phyloP scores from a whole-genome alignment of 2,329 filamentous ascomycete species.

The Colletotrichum trifolii region DNA sequence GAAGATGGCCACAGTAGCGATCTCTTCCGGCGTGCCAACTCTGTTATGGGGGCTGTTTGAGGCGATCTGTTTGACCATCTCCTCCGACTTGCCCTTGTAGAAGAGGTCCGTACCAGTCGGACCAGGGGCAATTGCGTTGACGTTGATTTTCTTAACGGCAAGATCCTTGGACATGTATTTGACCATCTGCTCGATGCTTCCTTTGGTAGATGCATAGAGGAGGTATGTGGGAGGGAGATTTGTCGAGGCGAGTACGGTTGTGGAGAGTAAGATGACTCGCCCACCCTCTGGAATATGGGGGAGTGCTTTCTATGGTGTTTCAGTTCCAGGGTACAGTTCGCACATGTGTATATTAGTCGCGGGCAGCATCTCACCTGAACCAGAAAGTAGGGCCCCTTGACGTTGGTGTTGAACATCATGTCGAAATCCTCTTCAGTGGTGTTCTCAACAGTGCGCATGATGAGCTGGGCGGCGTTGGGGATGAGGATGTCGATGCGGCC shows the following conservation, averaged over 20 bases:
- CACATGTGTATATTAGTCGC: neutral
- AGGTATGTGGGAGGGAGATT: slow-evolving; percentile 57
- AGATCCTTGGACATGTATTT: slow-evolving; percentile 67
- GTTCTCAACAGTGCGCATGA: slow-evolving; percentile 59
- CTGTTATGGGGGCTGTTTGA: slow-evolving; percentile 38
- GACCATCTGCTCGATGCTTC: slow-evolving; percentile 69
- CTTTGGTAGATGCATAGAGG: slow-evolving; percentile 67
- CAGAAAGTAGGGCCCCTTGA: slow-evolving; percentile 68
- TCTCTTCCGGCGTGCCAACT: slow-evolving; percentile 47
- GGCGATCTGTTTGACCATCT: slow-evolving; percentile 54
- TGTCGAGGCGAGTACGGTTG: slow-evolving; percentile 49
- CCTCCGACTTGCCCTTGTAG: slow-evolving; percentile 59
- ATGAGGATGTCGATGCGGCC: slow-evolving; percentile 69
- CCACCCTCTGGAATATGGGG: slow-evolving; percentile 61
- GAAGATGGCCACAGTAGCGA: slow-evolving; percentile 52
- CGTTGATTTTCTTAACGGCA: slow-evolving; percentile 54
- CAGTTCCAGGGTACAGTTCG: neutral
- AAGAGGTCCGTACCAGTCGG: slow-evolving; percentile 69
- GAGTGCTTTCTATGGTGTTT: slow-evolving; percentile 55
- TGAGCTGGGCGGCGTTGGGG: slow-evolving; percentile 64
- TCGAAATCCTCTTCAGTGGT: slow-evolving; percentile 65
- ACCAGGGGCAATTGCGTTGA: slow-evolving; percentile 53
- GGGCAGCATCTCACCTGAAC: slow-evolving; percentile 46
- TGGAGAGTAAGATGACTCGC: slow-evolving; percentile 64
- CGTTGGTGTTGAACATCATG: slow-evolving; percentile 60